phyloP scores from a whole-genome alignment of 208 protist genomes.

The Wallacemonas collosoma region DNA sequence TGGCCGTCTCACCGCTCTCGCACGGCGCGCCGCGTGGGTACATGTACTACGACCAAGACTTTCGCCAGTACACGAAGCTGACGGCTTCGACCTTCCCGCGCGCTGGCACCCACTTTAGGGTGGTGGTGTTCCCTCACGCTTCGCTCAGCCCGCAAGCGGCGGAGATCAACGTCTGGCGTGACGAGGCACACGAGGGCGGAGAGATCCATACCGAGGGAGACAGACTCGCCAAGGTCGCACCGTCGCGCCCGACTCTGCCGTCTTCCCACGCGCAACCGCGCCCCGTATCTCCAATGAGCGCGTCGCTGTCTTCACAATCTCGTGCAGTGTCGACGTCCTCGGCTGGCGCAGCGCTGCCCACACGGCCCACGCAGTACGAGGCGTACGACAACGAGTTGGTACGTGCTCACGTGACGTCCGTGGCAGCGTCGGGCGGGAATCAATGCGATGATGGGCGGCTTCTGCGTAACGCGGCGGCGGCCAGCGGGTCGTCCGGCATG shows the following conservation, averaged over 20 bases:
- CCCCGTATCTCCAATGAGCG: constrained; percentile 2
- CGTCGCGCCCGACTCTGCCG: not conserved
- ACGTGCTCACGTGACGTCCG: too few species aligned
- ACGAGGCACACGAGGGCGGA: not conserved
- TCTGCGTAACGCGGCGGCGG: not conserved
- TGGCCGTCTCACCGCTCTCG: constrained; percentile 11
- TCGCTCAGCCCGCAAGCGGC: not conserved
- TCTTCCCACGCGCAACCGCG: not conserved
- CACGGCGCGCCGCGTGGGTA: constrained; percentile 29
- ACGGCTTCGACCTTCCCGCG: constrained; percentile 36
- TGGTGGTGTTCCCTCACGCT: constrained; percentile 28
- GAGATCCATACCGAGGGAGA: too few species aligned
- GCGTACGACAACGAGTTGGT: too few species aligned
- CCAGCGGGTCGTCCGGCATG: not conserved
- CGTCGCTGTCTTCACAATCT: constrained; percentile 6
- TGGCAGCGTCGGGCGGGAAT: too few species aligned
- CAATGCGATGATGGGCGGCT: not conserved
- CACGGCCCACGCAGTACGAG: too few species aligned
- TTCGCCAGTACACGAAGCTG: constrained; percentile 44
- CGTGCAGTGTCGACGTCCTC: not conserved
- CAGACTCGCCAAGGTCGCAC: not conserved
- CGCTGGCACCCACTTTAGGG: constrained; percentile 28
- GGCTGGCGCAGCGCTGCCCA: too few species aligned
- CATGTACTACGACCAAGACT: constrained; percentile 57
- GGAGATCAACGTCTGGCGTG: not conserved